These are phyloP conservation scores for Penicillium manginii DNA, from an alignment of 495 filamentous ascomycete species.

Conservation along the genomic window DNA sequence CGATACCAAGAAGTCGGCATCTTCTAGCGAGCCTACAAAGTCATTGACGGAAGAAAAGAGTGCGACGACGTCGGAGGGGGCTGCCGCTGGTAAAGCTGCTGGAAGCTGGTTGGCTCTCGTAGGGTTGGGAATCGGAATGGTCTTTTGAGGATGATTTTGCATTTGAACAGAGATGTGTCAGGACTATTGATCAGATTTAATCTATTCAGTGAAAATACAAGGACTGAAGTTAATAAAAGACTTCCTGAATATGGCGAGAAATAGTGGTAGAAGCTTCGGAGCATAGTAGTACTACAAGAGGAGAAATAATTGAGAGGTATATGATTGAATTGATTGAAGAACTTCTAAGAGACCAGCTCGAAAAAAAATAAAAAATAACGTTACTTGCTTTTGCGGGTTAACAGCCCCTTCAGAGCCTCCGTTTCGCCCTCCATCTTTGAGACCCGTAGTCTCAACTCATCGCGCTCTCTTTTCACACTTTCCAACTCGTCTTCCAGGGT, in stretches of 20 bases:
- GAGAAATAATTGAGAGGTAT: background rate
- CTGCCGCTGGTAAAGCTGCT: constrained; percentile 13
- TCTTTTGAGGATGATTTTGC: background rate
- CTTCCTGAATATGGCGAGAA: background rate
- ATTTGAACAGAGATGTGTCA: background rate
- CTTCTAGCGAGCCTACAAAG: constrained; percentile 16
- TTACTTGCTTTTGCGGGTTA: constrained; percentile 27
- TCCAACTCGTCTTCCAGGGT: constrained; percentile 65
- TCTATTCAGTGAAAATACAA: background rate
- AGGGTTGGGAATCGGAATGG: constrained; percentile 24
- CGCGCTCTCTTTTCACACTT: constrained; percentile 61
- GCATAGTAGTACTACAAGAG: background rate
- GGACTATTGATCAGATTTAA: no score
- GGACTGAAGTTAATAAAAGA: background rate
- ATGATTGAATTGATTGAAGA: constrained; percentile 7
- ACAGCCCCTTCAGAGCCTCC: constrained; percentile 40
- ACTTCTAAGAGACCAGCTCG: constrained; percentile 19
- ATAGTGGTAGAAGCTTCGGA: background rate
- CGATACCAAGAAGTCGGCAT: background rate
- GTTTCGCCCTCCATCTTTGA: constrained; percentile 68
- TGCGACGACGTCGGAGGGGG: constrained; percentile 19
- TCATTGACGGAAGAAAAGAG: constrained; percentile 9
- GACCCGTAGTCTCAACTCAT: constrained; percentile 65
- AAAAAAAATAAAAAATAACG: constrained; percentile 8
- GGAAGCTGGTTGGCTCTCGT: constrained; percentile 26